These are phyloP conservation scores for Ogataea allantospora DNA, from an alignment of 805 yeast genomes.

Conservation along the genomic window DNA sequence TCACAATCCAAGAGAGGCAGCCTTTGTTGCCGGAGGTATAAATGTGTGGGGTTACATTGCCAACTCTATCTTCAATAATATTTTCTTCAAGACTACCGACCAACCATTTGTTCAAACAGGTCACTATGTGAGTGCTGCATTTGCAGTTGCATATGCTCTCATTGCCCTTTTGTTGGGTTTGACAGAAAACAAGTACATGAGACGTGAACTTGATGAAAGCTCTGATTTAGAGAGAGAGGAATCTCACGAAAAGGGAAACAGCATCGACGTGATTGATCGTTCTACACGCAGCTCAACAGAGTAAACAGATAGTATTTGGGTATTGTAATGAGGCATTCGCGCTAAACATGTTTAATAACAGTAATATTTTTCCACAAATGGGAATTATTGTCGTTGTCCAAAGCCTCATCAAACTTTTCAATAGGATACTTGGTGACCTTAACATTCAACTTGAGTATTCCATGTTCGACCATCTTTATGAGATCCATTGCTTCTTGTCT, in stretches of 20 bases:
- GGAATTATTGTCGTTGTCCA: not conserved
- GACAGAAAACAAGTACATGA: constrained; percentile 13
- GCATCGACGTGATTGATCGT: not conserved
- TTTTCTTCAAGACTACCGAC: constrained; percentile 19
- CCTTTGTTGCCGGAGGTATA: constrained; percentile 23
- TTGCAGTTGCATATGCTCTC: constrained; percentile 11
- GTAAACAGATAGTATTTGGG: no score
- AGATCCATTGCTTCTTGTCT: constrained; percentile 4
- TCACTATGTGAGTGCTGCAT: constrained; percentile 24
- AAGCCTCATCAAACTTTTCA: constrained; percentile 4
- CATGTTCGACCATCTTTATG: constrained; percentile 7
- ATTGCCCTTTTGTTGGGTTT: constrained; percentile 11
- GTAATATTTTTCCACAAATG: not conserved
- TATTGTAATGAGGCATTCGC: no score
- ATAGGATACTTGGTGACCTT: constrained; percentile 1
- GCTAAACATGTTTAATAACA: not conserved
- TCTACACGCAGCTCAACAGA: no score
- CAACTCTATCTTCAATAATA: constrained; percentile 19
- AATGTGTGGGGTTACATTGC: constrained; percentile 22
- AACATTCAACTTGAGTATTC: constrained; percentile 5
- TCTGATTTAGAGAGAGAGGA: not conserved
- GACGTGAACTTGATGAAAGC: not conserved
- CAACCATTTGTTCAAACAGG: constrained; percentile 21
- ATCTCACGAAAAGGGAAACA: not conserved
- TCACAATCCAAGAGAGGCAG: constrained; percentile 15